Evolutionary conservation across 768 basidiomycete genomes (phyloP).

Genomic region (Tricholomella constricta): DNA sequence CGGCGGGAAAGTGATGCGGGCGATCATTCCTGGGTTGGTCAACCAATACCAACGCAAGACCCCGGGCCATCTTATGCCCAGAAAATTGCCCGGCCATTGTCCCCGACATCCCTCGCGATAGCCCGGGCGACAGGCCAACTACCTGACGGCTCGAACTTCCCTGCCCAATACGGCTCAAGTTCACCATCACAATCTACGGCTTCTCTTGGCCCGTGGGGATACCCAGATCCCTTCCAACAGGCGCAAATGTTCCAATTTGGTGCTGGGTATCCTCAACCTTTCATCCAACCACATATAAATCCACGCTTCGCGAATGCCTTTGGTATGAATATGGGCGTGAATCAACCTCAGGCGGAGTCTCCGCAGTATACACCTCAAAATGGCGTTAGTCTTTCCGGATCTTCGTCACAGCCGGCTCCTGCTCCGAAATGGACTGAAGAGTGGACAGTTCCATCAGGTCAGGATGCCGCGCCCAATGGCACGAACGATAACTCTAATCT

Average conservation of each 20-base stretch:
- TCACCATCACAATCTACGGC: background rate
- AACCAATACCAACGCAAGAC: conserved; percentile 22
- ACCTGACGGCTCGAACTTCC: conserved; percentile 23
- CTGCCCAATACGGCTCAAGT: conserved; percentile 8
- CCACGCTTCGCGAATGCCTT: conserved; percentile 74
- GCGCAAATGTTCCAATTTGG: conserved; percentile 21
- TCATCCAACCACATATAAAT: conserved; percentile 83
- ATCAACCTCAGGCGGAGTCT: conserved; percentile 16
- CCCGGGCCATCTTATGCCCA: conserved; percentile 31
- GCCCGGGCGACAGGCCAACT: conserved; percentile 48
- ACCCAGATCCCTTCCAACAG: conserved; percentile 20
- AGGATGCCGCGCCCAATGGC: conserved; percentile 11
- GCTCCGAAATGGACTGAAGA: conserved; percentile 35
- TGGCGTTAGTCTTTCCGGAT: background rate
- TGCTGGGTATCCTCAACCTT: conserved; percentile 19
- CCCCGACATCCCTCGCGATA: conserved; percentile 49
- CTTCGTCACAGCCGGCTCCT: conserved; percentile 1
- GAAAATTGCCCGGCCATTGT: conserved; percentile 31
- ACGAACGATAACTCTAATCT: conserved; percentile 21
- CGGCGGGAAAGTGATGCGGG: conserved; percentile 15
- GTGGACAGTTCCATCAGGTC: conserved; percentile 37
- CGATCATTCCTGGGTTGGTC: conserved; percentile 15
- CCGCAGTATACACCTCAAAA: conserved; percentile 15
- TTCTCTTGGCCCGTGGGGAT: conserved; percentile 11
- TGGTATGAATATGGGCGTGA: conserved; percentile 45